Percentiles rank a stretch among this genome's conserved stretches.
These are phyloP conservation scores for Podospora pseudoanserina DNA, from an alignment of 495 filamentous ascomycete genomes.

Conservation along the genomic window DNA sequence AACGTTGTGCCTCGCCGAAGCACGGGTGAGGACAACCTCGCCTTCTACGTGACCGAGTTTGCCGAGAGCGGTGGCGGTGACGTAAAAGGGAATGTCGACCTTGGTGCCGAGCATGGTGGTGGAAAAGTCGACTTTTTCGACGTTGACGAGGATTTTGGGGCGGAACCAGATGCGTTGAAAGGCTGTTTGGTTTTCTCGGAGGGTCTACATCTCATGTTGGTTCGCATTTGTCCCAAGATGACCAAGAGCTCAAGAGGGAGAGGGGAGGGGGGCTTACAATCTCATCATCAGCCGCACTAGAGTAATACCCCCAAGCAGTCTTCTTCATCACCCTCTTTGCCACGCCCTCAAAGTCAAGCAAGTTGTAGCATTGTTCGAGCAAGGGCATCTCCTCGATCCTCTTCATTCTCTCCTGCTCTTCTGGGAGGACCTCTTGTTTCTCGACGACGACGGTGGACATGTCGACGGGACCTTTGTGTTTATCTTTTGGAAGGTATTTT, in stretches of 20 bases:
- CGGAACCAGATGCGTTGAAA: slow-evolving; percentile 99
- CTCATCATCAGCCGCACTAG: slow-evolving; percentile 92
- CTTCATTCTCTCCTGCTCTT: slow-evolving; percentile 71
- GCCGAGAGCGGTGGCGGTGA: slow-evolving; percentile 86
- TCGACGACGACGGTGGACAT: slow-evolving; percentile 78
- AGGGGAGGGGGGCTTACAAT: slow-evolving; percentile 43
- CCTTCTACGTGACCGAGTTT: slow-evolving; percentile 88
- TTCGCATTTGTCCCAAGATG: too few species aligned
- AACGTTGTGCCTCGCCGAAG: slow-evolving; percentile 79
- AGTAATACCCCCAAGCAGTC: slow-evolving; percentile 95
- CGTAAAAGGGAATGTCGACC: slow-evolving; percentile 79
- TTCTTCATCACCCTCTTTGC: slow-evolving; percentile 88
- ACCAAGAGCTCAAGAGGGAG: too few species aligned
- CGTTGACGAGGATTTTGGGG: slow-evolving; percentile 78
- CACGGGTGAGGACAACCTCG: slow-evolving; percentile 83
- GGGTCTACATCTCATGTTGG: slow-evolving; percentile 43
- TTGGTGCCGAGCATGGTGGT: slow-evolving; percentile 91
- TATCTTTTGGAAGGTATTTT: slow-evolving; percentile 76
- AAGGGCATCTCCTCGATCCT: slow-evolving; percentile 75
- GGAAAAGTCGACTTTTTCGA: slow-evolving; percentile 76
- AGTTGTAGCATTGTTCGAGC: slow-evolving; percentile 87
- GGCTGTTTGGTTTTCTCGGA: slow-evolving; percentile 94
- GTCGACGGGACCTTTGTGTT: slow-evolving; percentile 88
- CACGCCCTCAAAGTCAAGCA: slow-evolving; percentile 92
- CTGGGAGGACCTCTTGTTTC: slow-evolving; percentile 65